A percentile compares a stretch with the other conserved stretches of the same genome.
Conservation (phyloP, 352 stramenopile genomes). For the Globisporangium carolinianum region DNA sequence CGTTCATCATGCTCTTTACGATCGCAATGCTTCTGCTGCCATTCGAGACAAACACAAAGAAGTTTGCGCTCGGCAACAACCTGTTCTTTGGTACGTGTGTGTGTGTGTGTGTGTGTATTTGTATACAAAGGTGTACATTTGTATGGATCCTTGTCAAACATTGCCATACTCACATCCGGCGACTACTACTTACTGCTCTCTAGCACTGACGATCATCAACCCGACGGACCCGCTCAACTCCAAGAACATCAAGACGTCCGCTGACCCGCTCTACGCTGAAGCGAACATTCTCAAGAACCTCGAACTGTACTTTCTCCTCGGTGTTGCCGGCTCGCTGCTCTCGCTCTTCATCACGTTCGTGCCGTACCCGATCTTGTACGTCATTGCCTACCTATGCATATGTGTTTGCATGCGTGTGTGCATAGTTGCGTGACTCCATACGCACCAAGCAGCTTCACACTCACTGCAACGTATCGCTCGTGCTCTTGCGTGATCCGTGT, state of each 20-base stretch:
- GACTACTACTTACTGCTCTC: too few relatives aligned
- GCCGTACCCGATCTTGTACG: constrained; percentile 58
- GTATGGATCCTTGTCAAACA: too few relatives aligned
- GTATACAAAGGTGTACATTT: background rate
- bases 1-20: constrained; percentile 57
- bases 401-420: background rate
- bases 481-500: too few relatives aligned
- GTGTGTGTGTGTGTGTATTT: background rate
- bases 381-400: constrained; percentile 1
- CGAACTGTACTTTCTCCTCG: constrained; percentile 40
- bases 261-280: constrained; percentile 27
- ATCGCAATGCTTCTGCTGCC: constrained; percentile 43
- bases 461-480: too few relatives aligned
- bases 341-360: constrained; percentile 48
- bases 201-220: constrained; percentile 61
- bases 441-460: too few relatives aligned
- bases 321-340: constrained; percentile 39
- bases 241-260: constrained; percentile 26
- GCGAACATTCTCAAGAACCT: constrained; percentile 48
- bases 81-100: constrained; percentile 41
- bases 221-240: constrained; percentile 30
- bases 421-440: too few relatives aligned
- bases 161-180: too few relatives aligned
- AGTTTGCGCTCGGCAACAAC: constrained; percentile 62
- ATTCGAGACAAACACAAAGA: constrained; percentile 55